Base-by-base conservation (phyloP, 208 protist species). In the Acanthamoeba triangularis region DNA sequence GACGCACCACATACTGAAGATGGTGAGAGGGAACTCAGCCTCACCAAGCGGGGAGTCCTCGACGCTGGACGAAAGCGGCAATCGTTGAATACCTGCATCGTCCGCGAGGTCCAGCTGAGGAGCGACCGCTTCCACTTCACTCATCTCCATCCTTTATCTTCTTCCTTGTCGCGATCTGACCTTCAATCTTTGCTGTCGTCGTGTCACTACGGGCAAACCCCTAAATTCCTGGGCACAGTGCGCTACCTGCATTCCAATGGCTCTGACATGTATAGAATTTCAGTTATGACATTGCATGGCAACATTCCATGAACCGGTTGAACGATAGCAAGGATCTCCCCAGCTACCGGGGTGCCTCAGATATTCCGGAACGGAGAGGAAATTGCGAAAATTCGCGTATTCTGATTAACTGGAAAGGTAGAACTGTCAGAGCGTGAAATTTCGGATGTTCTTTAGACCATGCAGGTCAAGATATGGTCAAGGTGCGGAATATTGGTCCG, bases 1-100 rank as follows among this genome's bases (percentile, higher is more conserved):
- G 23, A 92, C 85, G 25, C 59, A 65, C 85, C 85, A 92, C 52
- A 92, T 92, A 56, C 85, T 92, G 85, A 92, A 92, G 35, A 92
- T 25, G 59, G 85, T 92, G 28, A 92, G 30, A 13, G 85, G 85
- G 35, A 92, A 65, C 85, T 92, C 85, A 47, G 78, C 78, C 47
- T 52, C 78, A 37, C 78, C 78, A 7, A 87, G 78, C 30, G 78
- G 37, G 30, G 78, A 63, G 3, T 87, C 78, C n/a, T 49, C 67
- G 8, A 13, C 8, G 16, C 16, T 16, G 16, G 8, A 61, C 56
- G 56, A 61, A 16, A 61, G 56, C 56, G 56, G 56, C 56, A 61
- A 61, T 23, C 56, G 56, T 61, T 61, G 56, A 23, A 8, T 61
- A 16, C 56, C 56, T 61, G 16, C 56, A 61, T 61, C 56, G 56